Conservation (phyloP, 257 asterid species). For the Fraxinus americana region DNA sequence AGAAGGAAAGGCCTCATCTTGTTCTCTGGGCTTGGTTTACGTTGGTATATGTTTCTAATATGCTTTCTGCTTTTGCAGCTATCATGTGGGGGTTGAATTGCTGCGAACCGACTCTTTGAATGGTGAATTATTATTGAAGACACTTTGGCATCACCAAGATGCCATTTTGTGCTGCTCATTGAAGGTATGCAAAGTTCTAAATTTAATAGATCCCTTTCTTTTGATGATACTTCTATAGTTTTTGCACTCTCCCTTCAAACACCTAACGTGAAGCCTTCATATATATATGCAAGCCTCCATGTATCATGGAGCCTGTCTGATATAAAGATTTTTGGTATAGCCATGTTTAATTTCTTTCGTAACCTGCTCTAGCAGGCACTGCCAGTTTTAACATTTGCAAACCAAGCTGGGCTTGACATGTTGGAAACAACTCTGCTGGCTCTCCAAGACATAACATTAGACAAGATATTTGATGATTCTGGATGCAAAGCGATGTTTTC, state of each 20-base stretch:
- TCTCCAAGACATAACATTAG: constrained; percentile 81
- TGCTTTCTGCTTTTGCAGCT: constrained; percentile 43
- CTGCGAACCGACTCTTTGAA: constrained; percentile 48
- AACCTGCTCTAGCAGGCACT: constrained; percentile 52
- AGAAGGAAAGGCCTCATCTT: too few species aligned
- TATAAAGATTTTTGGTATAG: too few species aligned
- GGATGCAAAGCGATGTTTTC: constrained; percentile 75
- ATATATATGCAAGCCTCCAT: too few species aligned
- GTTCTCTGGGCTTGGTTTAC: too few species aligned
- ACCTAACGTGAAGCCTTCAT: not conserved
- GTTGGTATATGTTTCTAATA: constrained; percentile 5
- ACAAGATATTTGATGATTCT: constrained; percentile 77
- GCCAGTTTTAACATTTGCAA: constrained; percentile 83
- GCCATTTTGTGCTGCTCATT: constrained; percentile 93
- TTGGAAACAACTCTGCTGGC: constrained; percentile 89
- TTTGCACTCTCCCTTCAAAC: not conserved
- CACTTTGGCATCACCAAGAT: constrained; percentile 96
- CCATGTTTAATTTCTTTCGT: not conserved
- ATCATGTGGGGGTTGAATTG: constrained; percentile 74
- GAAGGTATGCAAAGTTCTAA: constrained; percentile 54
- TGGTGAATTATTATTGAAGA: constrained; percentile 63
- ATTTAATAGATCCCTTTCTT: constrained; percentile 6
- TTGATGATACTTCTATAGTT: not conserved
- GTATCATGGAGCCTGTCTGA: not conserved
- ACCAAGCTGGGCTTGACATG: constrained; percentile 95